Conservation (phyloP, 1,139 yeast species). For the Pneumocystis wakefieldiae region DNA sequence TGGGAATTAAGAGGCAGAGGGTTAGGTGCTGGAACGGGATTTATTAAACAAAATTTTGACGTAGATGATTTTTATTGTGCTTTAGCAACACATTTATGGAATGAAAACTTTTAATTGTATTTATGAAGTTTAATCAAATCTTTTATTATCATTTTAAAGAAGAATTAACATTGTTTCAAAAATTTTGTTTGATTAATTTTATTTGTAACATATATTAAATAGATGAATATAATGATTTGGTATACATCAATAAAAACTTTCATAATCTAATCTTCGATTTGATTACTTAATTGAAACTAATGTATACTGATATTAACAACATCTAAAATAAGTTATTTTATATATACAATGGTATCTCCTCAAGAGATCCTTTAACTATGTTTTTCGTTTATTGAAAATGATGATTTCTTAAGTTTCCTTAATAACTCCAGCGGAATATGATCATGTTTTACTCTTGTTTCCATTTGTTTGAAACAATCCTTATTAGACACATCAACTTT, state of each 20-base stretch:
- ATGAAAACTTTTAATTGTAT: background rate
- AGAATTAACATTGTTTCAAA: background rate
- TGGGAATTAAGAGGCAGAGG: conserved; percentile 36
- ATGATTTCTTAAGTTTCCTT: background rate
- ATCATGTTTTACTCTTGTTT: background rate
- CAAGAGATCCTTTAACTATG: background rate
- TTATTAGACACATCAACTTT: background rate
- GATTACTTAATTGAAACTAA: background rate
- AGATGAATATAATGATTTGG: no score
- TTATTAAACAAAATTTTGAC: background rate
- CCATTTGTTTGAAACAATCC: background rate
- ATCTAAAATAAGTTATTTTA: background rate
- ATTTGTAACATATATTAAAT: no score
- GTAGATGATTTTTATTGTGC: background rate
- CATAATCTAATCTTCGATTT: no score
- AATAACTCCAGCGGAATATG: background rate
- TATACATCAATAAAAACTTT: no score
- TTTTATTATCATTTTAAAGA: background rate
- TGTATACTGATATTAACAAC: background rate
- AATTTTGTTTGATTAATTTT: no score
- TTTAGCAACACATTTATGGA: background rate
- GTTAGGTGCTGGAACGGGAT: background rate
- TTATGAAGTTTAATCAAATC: background rate
- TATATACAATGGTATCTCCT: background rate
- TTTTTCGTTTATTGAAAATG: background rate